Evolutionary conservation across 169 alveolate genomes (phyloP).

Genomic region (Perkinsus olseni): DNA sequence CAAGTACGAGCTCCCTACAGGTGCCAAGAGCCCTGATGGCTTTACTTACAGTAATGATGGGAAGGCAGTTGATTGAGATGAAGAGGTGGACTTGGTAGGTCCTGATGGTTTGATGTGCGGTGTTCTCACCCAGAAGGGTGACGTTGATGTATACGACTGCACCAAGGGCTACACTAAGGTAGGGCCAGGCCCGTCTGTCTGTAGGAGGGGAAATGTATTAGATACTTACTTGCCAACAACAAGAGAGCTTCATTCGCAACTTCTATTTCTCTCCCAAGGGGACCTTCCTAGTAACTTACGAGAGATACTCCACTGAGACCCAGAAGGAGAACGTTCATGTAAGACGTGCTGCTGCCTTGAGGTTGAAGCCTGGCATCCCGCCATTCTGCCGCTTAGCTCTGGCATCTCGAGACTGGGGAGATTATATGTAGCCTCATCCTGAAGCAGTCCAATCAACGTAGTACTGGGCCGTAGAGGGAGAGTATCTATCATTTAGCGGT

Average conservation of each 20-base stretch:
- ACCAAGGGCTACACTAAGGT: neutral
- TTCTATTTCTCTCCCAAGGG: neutral
- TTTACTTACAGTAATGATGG: neutral
- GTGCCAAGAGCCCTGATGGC: neutral
- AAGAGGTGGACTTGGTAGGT: neutral
- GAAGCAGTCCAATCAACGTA: neutral
- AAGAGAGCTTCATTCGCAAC: neutral
- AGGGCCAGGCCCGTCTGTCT: neutral
- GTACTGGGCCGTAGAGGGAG: too few species aligned
- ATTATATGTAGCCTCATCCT: neutral
- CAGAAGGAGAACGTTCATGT: neutral
- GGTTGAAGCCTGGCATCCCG: too few species aligned
- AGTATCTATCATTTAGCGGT: too few species aligned
- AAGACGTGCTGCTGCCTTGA: neutral
- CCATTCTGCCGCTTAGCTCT: neutral
- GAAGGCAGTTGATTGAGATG: neutral
- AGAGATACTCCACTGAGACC: neutral
- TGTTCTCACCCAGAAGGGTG: neutral
- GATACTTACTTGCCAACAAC: neutral
- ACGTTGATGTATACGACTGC: neutral
- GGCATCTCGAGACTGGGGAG: neutral
- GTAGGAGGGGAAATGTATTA: neutral
- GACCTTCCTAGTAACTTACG: neutral
- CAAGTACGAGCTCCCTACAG: neutral
- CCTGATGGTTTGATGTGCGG: neutral